These are phyloP conservation scores for Trametes elegans DNA, from an alignment of 768 basidiomycete species.

Conservation along the genomic window DNA sequence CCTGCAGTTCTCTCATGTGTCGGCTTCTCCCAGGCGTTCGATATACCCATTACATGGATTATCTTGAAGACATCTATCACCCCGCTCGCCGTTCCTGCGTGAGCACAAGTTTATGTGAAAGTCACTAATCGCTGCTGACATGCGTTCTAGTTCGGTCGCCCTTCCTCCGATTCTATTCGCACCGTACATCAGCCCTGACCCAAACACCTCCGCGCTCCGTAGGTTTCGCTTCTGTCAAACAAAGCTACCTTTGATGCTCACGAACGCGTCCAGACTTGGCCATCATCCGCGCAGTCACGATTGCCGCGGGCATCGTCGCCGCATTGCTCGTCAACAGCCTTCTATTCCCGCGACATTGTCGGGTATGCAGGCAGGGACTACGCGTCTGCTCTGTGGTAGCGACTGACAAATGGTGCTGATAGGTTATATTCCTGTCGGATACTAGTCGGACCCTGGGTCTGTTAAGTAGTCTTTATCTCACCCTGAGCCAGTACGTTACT, in stretches of 20 bases:
- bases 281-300: conserved; percentile 39
- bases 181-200: conserved; percentile 27
- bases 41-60: conserved; percentile 45
- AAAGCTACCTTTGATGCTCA: background rate
- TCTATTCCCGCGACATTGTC: conserved; percentile 46
- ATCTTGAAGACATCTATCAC: conserved; percentile 38
- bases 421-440: conserved; percentile 44
- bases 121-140: background rate
- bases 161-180: conserved; percentile 41
- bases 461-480: conserved; percentile 43
- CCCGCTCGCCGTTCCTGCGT: conserved; percentile 46
- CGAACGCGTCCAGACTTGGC: conserved; percentile 34
- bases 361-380: conserved; percentile 29
- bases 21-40: conserved; percentile 33
- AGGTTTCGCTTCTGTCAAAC: conserved; percentile 10
- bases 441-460: conserved; percentile 38
- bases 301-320: conserved; percentile 43
- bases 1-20: background rate
- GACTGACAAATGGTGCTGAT: background rate
- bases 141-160: conserved; percentile 37
- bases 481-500: conserved; percentile 36
- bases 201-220: conserved; percentile 31
- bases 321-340: conserved; percentile 44
- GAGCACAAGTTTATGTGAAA: conserved; percentile 12
- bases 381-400: background rate